Percentiles rank a stretch among this genome's conserved stretches.
phyloP scores from a whole-genome alignment of 371 early-diverging fungal species.

The Mucor indicus region DNA sequence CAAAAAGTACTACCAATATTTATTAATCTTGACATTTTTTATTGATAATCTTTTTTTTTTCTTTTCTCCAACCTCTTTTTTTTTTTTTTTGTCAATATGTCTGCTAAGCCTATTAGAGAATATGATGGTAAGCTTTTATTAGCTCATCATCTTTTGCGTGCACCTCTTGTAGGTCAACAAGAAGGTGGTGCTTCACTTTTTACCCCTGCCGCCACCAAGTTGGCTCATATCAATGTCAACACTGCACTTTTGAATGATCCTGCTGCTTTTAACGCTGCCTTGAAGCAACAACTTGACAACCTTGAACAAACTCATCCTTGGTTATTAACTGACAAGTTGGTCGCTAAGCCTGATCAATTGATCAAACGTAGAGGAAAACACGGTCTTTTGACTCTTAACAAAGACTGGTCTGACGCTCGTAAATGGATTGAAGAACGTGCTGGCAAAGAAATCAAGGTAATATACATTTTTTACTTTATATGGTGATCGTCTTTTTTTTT shows the following conservation, averaged over 20 bases:
- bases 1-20: neutral
- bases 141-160: slow-evolving; percentile 81
- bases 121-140: slow-evolving; percentile 96
- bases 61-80: neutral
- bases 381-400: slow-evolving; percentile 88
- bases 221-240: slow-evolving; percentile 79
- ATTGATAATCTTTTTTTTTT: slow-evolving; percentile 2
- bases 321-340: slow-evolving; percentile 79
- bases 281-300: slow-evolving; percentile 62
- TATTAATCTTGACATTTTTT: slow-evolving; percentile 8
- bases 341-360: slow-evolving; percentile 96
- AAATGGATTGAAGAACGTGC: slow-evolving; percentile 89
- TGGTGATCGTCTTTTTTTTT: neutral
- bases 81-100: slow-evolving; percentile 57
- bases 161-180: slow-evolving; percentile 55
- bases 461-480: too few relatives aligned
- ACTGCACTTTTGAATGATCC: slow-evolving; percentile 51
- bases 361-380: slow-evolving; percentile 97
- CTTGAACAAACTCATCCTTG: slow-evolving; percentile 84
- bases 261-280: slow-evolving; percentile 51
- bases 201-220: slow-evolving; percentile 69
- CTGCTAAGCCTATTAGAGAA: slow-evolving; percentile 95
- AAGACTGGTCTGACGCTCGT: slow-evolving; percentile 83
- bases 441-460: slow-evolving; percentile 80
- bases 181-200: slow-evolving; percentile 49